phyloP scores from a whole-genome alignment of 129 eudicot species.

The Chrysanthemum lavandulifolium region DNA sequence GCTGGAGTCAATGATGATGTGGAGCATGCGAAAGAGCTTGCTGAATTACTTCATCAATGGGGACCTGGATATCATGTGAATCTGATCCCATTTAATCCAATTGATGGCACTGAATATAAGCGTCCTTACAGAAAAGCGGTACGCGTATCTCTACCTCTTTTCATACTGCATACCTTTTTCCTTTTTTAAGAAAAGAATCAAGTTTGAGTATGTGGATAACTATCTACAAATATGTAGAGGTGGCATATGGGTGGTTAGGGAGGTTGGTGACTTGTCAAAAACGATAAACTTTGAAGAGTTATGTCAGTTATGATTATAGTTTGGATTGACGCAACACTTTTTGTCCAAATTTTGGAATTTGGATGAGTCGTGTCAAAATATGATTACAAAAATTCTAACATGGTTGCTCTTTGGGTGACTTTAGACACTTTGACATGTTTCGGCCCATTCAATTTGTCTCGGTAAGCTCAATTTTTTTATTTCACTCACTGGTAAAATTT shows the following conservation, averaged over 20 bases:
- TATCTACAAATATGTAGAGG: slow-evolving; percentile 4
- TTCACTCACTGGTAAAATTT: too few relatives aligned
- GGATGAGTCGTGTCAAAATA: too few relatives aligned
- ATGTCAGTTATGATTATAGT: too few relatives aligned
- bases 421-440: too few relatives aligned
- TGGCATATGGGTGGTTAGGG: not conserved
- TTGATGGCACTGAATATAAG: slow-evolving; percentile 84
- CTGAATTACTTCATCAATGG: slow-evolving; percentile 89
- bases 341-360: too few relatives aligned
- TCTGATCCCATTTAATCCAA: slow-evolving; percentile 88
- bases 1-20: slow-evolving; percentile 95
- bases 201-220: not conserved
- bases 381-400: too few relatives aligned
- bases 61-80: slow-evolving; percentile 96
- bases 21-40: slow-evolving; percentile 88
- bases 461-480: too few relatives aligned
- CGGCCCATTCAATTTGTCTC: too few relatives aligned
- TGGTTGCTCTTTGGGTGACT: too few relatives aligned
- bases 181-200: not conserved
- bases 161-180: not conserved
- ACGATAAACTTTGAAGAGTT: not conserved
- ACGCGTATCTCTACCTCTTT: slow-evolving; percentile 21
- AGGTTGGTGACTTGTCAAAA: not conserved
- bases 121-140: slow-evolving; percentile 86
- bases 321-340: too few relatives aligned